phyloP scores from a whole-genome alignment of 371 early-diverging fungal species.

The Mucor piriformis region DNA sequence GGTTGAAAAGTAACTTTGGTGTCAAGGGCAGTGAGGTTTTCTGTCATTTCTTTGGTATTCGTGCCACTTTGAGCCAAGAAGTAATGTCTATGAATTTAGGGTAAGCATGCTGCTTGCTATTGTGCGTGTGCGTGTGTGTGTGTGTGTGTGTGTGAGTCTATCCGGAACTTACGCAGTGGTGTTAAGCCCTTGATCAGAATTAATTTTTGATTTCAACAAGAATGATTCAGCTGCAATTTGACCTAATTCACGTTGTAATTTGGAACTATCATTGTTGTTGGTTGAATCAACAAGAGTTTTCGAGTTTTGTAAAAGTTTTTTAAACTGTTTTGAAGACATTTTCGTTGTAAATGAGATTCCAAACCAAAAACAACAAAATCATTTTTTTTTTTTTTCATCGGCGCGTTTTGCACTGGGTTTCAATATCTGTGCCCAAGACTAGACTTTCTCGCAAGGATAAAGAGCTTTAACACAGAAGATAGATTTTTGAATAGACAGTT shows the following conservation, averaged over 20 bases:
- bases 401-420: too few species aligned
- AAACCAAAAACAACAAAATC: too few species aligned
- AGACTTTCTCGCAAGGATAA: too few species aligned
- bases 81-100: conserved; percentile 45
- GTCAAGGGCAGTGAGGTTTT: conserved; percentile 59
- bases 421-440: too few species aligned
- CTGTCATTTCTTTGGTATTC: conserved; percentile 67
- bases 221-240: conserved; percentile 79
- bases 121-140: too few species aligned
- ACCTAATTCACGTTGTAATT: conserved; percentile 74
- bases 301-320: conserved; percentile 70
- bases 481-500: too few species aligned
- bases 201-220: conserved; percentile 61
- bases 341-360: too few species aligned
- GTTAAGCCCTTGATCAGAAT: conserved; percentile 45
- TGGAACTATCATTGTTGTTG: conserved; percentile 54
- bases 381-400: too few species aligned
- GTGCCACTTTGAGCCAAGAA: conserved; percentile 78
- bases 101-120: too few species aligned
- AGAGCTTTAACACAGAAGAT: too few species aligned
- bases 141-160: too few species aligned
- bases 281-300: conserved; percentile 72
- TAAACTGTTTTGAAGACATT: conserved; percentile 28
- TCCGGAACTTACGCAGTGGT: conserved; percentile 45
- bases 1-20: conserved; percentile 73